A percentile compares a stretch with the other conserved stretches of the same genome.
phyloP scores from a whole-genome alignment of 441 rosid species.

The Hypseocharis bilobata region DNA sequence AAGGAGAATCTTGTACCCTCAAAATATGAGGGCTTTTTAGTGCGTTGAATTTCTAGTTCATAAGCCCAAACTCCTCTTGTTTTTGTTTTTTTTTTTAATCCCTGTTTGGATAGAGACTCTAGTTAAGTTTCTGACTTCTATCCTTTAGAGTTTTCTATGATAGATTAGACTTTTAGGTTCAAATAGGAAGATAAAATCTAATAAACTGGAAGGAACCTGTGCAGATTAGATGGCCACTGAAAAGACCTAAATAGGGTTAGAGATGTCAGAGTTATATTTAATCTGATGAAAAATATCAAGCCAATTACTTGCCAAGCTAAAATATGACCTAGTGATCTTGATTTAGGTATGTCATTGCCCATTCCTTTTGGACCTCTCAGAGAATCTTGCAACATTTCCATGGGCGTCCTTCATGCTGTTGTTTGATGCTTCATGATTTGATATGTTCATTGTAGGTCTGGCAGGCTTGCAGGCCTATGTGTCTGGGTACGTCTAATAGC shows the following conservation, averaged over 20 bases:
- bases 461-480: no score
- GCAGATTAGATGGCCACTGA: background rate
- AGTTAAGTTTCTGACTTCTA: no score
- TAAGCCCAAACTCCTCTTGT: background rate
- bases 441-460: no score
- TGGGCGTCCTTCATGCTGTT: background rate
- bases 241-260: no score
- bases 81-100: no score
- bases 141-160: background rate
- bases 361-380: background rate
- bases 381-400: background rate
- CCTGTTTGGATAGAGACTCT: background rate
- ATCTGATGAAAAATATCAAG: background rate
- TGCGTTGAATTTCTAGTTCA: background rate
- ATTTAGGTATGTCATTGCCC: background rate
- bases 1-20: background rate
- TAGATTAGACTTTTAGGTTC: background rate
- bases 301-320: background rate
- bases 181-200: no score
- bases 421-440: background rate
- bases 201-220: background rate
- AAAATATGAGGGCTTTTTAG: no score
- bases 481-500: no score
- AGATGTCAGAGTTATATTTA: no score
- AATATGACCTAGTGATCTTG: background rate